Base-by-base conservation (phyloP, 352 stramenopile species). In the Peronospora destructor region DNA sequence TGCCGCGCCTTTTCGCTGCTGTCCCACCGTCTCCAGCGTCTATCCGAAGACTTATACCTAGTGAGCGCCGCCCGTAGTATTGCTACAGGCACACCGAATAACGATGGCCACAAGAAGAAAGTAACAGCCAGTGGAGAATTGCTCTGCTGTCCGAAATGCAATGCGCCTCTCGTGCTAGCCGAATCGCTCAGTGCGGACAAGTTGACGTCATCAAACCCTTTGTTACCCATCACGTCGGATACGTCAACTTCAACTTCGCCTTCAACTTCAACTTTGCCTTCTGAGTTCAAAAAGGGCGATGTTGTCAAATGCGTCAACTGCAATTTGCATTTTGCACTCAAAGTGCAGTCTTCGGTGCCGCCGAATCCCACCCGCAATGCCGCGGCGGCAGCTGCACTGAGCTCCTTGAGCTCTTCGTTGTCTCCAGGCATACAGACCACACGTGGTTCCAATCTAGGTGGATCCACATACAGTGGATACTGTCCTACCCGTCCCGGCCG, bases 251-350 rank as follows among this genome's bases (percentile, higher is more conserved):
- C 37, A 46, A 28, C 40, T n/a, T 46, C 40, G 36, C n/a, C 55
- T 46, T 39, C 54, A 35, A 35, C 46, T 6, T 40, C 42, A 12
- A 19, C 41, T 34, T 34, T n/a, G 14, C n/a, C 43, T 11, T 35
- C 29, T 11, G 60, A 65, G 48, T 85, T 88, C 49, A 86, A 86
- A 65, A 78, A 87, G 43, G 76, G 76, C 14, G 79, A 90, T 46
- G 69, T 90, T 23, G 75, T 90, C 58, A 85, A 84, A 43, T 90
- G 79, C 56, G 69, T 68, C 34, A 69, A 38, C 23, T 90, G 79
- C 62, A 84, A 78, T 48, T 44, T 85, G 29, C 68, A 87, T 61
- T 90, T 85, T 53, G 75, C 76, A 2, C 71, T 90, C 41, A 87
- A 85, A 45, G 69, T 68, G 35, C 61, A 61, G 46, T 42, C 52